These are phyloP conservation scores for Tetrahymena malaccensis DNA, from an alignment of 73 alveolate species.

Conservation along the genomic window DNA sequence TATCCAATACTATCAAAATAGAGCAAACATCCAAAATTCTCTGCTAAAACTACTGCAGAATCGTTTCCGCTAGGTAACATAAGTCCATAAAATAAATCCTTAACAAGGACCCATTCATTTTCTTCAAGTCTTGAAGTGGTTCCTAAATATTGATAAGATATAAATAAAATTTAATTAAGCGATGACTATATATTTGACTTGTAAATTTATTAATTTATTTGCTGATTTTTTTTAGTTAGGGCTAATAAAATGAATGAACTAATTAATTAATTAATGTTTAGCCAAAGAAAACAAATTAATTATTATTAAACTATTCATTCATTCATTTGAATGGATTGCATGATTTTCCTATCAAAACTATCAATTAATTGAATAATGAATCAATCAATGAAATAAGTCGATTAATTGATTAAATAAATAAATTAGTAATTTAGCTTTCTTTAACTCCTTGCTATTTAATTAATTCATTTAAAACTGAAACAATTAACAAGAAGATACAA, in stretches of 20 bases:
- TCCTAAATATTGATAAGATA: background rate
- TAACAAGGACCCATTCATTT: background rate
- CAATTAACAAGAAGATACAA: no score
- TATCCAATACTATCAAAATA: background rate
- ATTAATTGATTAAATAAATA: background rate
- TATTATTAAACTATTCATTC: no score
- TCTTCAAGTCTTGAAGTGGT: background rate
- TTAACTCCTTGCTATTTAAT: background rate
- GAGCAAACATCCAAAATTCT: constrained; percentile 36
- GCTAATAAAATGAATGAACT: no score
- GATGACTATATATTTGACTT: background rate
- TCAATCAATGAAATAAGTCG: background rate
- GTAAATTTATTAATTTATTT: background rate
- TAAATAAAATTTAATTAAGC: background rate
- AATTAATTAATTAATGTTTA: no score
- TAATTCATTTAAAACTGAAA: background rate
- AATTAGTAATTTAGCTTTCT: background rate
- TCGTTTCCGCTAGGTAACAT: constrained; percentile 79
- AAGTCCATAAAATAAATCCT: constrained; percentile 61
- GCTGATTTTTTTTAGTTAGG: no score
- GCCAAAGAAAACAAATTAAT: no score
- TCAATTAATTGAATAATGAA: background rate
- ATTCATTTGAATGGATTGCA: background rate
- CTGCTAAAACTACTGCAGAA: constrained; percentile 62
- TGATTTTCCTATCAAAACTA: background rate